Base-by-base conservation (phyloP, 228 moss, liverwort and hornwort genomes). In the Sphagnum fallax region DNA sequence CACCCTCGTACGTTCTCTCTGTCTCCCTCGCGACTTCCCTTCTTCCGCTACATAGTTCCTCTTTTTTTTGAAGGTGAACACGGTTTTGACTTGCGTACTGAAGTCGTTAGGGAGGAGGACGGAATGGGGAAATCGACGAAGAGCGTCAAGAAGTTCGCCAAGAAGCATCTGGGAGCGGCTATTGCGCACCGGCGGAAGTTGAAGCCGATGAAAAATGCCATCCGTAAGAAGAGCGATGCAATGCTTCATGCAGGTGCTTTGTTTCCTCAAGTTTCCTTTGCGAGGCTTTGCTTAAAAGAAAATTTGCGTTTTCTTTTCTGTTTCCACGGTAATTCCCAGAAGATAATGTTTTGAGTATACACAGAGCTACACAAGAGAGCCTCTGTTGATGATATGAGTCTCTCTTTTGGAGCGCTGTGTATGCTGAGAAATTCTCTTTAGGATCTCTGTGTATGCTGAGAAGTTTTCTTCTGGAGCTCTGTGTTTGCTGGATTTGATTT, bases 181-280 rank as follows among this genome's bases (percentile, higher is more conserved):
- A 77, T 97, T 60, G 91, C 84, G 53, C 84, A 75, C 57, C 89
- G 96, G 72, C 84, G 84, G 68, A 97, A 91, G 81, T 78, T 91
- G 67, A 91, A 92, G 82, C 92, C 96, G 13, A 91, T 92, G 93
- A 87, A 84, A 72, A 89, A 87, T 78, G 96, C 93, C 0, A 77
- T 87, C 10, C 82, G 84, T 53, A 89, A 90, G 71, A 89, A 90
- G 68, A 77, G 74, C 61, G 88, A 80, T 70, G 88, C 88, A 5
- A 76, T 74, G 60, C 77, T 79, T 6, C 48, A 77, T 47, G 70
- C 79, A 52, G 85, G 78, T 76, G 65, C 72, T 60, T 65, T 32
- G 32, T 3, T 32, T 32, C 2, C 32, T 32, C 32, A 2, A 32
- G 32, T 32, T 32, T 15, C 4, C 52, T 4, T 10, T 60, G 11